Percentiles rank a stretch among this genome's conserved stretches.
phyloP scores from a whole-genome alignment of 495 filamentous ascomycete genomes.

The Parmelia sp. region DNA sequence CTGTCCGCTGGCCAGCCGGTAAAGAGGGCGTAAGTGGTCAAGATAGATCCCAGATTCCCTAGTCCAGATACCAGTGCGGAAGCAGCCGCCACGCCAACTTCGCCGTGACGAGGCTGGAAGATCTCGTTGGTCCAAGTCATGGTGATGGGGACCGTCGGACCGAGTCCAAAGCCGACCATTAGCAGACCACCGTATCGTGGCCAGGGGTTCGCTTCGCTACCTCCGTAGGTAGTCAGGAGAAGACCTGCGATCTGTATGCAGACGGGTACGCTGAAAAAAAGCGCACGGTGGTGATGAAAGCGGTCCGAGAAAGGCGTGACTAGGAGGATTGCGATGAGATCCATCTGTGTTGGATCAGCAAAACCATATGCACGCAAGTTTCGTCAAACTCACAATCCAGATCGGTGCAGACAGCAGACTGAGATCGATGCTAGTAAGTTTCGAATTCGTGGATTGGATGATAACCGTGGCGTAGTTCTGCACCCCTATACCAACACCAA shows the following conservation, averaged over 20 bases:
- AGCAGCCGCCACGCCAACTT: conserved; percentile 87
- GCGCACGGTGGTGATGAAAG: conserved; percentile 74
- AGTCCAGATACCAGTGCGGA: conserved; percentile 78
- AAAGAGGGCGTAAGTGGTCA: conserved; percentile 85
- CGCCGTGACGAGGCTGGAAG: conserved; percentile 82
- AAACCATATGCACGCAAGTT: neutral
- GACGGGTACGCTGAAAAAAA: conserved; percentile 72
- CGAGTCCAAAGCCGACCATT: conserved; percentile 84
- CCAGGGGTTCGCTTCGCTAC: conserved; percentile 61
- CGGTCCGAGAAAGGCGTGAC: conserved; percentile 80
- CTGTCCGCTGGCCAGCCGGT: conserved; percentile 75
- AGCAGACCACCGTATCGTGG: conserved; percentile 82
- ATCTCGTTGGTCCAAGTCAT: conserved; percentile 93
- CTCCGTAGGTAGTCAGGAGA: conserved; percentile 71
- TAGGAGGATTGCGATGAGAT: conserved; percentile 79
- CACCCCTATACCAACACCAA: conserved; percentile 84
- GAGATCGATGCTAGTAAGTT: conserved; percentile 64
- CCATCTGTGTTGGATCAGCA: conserved; percentile 49
- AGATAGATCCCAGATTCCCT: conserved; percentile 76
- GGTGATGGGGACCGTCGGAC: conserved; percentile 83
- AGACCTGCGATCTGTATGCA: conserved; percentile 78
- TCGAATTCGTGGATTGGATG: conserved; percentile 68
- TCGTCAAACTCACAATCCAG: conserved; percentile 61
- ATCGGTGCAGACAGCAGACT: conserved; percentile 83
- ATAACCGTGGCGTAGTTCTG: conserved; percentile 84